These are phyloP conservation scores for Zygosaccharomyces bailii DNA, from an alignment of 805 yeast species.

Conservation along the genomic window DNA sequence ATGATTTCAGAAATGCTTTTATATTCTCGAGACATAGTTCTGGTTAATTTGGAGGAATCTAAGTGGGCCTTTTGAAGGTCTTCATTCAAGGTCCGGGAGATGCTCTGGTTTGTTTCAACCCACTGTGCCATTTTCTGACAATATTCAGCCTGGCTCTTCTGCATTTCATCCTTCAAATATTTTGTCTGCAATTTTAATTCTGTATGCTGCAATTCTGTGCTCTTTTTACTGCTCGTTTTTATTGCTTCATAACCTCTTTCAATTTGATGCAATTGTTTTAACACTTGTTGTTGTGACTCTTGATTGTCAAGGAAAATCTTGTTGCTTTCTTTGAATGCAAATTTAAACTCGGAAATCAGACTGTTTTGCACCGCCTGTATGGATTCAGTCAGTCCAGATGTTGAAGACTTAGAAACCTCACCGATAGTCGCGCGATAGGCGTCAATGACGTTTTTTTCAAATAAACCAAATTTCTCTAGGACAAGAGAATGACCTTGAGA, in stretches of 20 bases:
- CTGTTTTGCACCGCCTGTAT: not conserved
- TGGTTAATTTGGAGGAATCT: not conserved
- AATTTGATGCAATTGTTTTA: not conserved
- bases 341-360: slow-evolving; percentile 2
- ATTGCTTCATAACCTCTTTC: not conserved
- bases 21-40: not conserved
- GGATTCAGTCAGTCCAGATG: not conserved
- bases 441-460: slow-evolving; percentile 10
- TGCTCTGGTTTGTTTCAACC: no score
- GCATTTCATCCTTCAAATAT: no score
- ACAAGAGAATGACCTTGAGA: slow-evolving; percentile 6
- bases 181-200: not conserved
- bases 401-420: not conserved
- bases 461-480: slow-evolving; percentile 5
- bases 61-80: no score
- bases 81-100: no score
- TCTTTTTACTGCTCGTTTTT: not conserved
- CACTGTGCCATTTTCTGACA: no score
- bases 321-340: not conserved
- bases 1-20: not conserved
- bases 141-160: no score
- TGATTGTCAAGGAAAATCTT: not conserved
- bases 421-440: slow-evolving; percentile 8
- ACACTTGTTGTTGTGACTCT: not conserved
- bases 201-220: not conserved